Percentiles rank a stretch among this genome's conserved stretches.
These are phyloP conservation scores for Botryosphaeria dothidea DNA, from an alignment of 2,329 filamentous ascomycete species.

Conservation along the genomic window DNA sequence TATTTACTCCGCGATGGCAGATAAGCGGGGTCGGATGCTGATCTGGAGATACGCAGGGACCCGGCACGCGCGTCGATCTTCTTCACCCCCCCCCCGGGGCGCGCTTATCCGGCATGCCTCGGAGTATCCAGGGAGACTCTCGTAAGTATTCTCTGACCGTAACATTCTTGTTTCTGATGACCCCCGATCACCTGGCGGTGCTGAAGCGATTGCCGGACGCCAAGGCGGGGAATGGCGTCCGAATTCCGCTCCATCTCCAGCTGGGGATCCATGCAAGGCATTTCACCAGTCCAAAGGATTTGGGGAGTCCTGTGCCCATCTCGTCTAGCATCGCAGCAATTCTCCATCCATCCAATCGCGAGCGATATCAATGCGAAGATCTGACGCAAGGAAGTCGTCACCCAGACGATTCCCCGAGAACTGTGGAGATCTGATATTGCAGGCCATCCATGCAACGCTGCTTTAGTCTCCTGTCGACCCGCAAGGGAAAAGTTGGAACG, in stretches of 20 bases:
- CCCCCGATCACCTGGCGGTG: neutral
- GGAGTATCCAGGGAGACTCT: too few species aligned
- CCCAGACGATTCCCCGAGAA: neutral
- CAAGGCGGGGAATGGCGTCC: neutral
- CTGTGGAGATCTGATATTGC: too few species aligned
- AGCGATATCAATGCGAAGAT: neutral
- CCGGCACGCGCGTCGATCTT: neutral
- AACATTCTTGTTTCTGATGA: neutral
- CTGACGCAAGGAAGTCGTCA: neutral
- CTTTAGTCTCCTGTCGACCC: too few species aligned
- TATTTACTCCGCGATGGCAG: neutral
- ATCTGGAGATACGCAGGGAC: slow-evolving; percentile 11
- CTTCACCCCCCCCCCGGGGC: too few species aligned
- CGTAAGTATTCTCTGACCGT: neutral
- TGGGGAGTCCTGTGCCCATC: too few species aligned
- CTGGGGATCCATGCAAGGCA: neutral
- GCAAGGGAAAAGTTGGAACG: too few species aligned
- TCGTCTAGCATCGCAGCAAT: neutral
- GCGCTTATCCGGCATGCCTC: too few species aligned
- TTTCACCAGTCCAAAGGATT: neutral
- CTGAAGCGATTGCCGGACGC: neutral
- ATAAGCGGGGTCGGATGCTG: slow-evolving; percentile 8
- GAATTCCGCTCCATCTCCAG: neutral
- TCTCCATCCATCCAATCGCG: neutral
- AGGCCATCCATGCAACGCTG: too few species aligned